A percentile compares a stretch with the other conserved stretches of the same genome.
These are phyloP conservation scores for Penicillium dipodomyicola DNA, from an alignment of 495 filamentous ascomycete genomes.

Conservation along the genomic window DNA sequence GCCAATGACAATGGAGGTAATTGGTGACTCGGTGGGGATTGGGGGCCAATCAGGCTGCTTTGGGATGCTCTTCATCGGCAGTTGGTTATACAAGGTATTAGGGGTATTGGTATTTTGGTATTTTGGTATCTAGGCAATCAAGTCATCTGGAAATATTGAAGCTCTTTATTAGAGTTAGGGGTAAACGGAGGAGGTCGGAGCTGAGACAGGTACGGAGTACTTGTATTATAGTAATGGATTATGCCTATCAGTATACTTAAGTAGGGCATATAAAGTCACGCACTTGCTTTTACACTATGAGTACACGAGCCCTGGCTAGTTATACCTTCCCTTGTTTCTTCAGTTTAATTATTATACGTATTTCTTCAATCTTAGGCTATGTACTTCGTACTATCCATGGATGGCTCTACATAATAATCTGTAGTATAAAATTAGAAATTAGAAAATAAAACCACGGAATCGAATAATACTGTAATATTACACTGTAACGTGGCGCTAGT, in stretches of 20 bases:
- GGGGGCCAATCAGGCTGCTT: conserved; percentile 28
- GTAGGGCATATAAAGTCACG: neutral
- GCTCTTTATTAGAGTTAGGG: conserved; percentile 16
- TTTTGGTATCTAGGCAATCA: neutral
- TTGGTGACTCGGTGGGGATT: conserved; percentile 3
- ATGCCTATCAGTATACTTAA: no score
- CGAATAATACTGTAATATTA: conserved; percentile 7
- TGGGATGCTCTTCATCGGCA: conserved; percentile 27
- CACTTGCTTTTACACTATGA: neutral
- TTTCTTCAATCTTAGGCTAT: no score
- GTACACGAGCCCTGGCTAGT: no score
- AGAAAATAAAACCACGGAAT: neutral
- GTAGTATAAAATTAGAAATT: neutral
- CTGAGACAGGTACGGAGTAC: neutral
- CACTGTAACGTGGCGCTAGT: conserved; percentile 22
- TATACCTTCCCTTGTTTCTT: no score
- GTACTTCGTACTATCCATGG: no score
- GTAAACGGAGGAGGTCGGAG: conserved; percentile 7
- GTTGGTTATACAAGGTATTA: conserved; percentile 23
- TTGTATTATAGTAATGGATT: neutral
- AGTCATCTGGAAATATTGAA: no score
- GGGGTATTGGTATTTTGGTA: conserved; percentile 2
- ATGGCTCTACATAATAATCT: no score
- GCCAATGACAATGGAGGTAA: conserved; percentile 21
- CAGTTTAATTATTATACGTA: neutral